Evolutionary conservation across 2,329 filamentous ascomycete species (phyloP).

Genomic region (Emergomyces pasteurianus): DNA sequence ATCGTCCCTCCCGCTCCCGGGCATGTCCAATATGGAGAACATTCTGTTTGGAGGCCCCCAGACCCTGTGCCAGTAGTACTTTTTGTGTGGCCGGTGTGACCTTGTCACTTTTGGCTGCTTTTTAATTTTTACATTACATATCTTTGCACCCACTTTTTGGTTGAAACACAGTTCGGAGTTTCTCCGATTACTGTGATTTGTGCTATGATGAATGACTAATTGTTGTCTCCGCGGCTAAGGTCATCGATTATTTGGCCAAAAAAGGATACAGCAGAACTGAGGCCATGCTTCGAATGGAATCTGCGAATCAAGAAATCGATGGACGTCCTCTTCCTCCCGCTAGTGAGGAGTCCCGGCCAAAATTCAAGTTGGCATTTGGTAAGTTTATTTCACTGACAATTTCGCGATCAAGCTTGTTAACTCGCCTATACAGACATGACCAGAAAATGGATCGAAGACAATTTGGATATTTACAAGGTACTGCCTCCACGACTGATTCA

Average conservation of each 20-base stretch:
- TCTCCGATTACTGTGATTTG: no score
- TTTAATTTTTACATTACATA: not conserved
- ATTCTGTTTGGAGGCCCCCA: not conserved
- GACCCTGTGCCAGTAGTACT: not conserved
- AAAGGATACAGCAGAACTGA: slow-evolving; percentile 91
- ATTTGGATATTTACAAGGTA: slow-evolving; percentile 87
- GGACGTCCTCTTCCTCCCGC: slow-evolving; percentile 58
- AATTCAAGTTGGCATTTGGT: slow-evolving; percentile 63
- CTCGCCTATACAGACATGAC: slow-evolving; percentile 44
- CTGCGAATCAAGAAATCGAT: slow-evolving; percentile 67
- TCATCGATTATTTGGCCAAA: slow-evolving; percentile 92
- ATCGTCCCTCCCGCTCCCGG: not conserved
- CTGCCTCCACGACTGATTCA: not conserved
- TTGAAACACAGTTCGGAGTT: not conserved
- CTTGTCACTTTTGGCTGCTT: not conserved
- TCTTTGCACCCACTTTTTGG: not conserved
- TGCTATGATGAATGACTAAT: not conserved
- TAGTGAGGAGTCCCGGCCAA: slow-evolving; percentile 63
- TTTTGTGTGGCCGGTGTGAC: not conserved
- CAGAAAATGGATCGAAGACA: slow-evolving; percentile 77
- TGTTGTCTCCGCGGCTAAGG: slow-evolving; percentile 33
- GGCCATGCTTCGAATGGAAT: slow-evolving; percentile 83
- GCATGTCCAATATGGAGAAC: not conserved
- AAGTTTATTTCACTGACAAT: slow-evolving; percentile 8
- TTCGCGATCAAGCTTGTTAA: not conserved